A percentile compares a stretch with the other conserved stretches of the same genome.
Conservation (phyloP, 225 moss, liverwort and hornwort species). For the Polytrichum commune region DNA sequence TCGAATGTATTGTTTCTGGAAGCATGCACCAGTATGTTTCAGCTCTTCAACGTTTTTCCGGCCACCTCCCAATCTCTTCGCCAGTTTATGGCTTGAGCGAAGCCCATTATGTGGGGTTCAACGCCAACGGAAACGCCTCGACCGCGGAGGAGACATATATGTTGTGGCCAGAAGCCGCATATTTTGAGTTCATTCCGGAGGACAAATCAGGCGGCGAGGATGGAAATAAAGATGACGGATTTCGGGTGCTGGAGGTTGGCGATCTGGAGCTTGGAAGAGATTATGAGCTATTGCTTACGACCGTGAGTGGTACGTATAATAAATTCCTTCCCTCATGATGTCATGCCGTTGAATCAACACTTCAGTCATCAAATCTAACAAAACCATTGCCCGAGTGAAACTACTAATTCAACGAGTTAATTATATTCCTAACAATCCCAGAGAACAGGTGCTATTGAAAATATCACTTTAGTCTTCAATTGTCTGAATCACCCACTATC, state of each 20-base stretch:
- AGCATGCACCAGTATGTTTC: constrained; percentile 73
- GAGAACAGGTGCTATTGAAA: too few species aligned
- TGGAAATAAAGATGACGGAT: constrained; percentile 7
- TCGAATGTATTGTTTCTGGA: constrained; percentile 58
- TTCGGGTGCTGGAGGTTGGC: constrained; percentile 45
- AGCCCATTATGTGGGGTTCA: constrained; percentile 53
- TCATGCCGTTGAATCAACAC: too few species aligned
- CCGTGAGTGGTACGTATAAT: constrained; percentile 40
- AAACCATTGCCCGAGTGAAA: too few species aligned
- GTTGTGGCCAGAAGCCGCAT: constrained; percentile 59
- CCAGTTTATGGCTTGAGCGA: constrained; percentile 54
- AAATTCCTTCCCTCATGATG: too few species aligned
- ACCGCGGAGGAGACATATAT: constrained; percentile 59
- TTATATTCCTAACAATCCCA: too few species aligned
- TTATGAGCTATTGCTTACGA: constrained; percentile 83
- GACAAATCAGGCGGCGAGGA: background rate
- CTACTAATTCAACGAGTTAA: too few species aligned
- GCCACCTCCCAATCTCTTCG: constrained; percentile 40
- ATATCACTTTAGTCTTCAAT: too few species aligned
- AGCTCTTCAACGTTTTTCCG: constrained; percentile 42
- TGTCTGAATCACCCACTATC: too few species aligned
- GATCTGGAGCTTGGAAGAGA: constrained; percentile 68
- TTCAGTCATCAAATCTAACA: too few species aligned
- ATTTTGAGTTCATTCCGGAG: constrained; percentile 71
- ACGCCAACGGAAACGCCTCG: constrained; percentile 36